phyloP scores from a whole-genome alignment of 202 grass and related monocot genomes.

The Carex sylvatica region DNA sequence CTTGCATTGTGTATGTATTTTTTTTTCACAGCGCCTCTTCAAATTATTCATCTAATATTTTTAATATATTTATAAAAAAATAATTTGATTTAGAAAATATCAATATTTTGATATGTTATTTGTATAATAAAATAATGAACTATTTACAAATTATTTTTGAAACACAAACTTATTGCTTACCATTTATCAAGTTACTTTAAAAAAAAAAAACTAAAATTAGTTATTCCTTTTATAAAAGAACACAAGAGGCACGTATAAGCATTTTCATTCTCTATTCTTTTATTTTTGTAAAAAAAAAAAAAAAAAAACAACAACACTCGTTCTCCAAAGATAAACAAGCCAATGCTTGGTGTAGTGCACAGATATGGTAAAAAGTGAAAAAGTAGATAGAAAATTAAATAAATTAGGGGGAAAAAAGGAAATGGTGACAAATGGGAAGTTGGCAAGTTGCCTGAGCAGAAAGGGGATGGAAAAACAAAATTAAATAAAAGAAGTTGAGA shows the following conservation, averaged over 20 bases:
- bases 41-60: neutral
- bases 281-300: too few species aligned
- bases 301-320: neutral
- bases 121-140: too few species aligned
- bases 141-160: neutral
- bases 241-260: too few species aligned
- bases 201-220: too few species aligned
- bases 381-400: neutral
- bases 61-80: too few species aligned
- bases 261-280: too few species aligned
- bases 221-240: too few species aligned
- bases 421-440: conserved; percentile 1
- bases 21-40: neutral
- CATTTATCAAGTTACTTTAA: too few species aligned
- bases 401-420: neutral
- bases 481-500: neutral
- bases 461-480: neutral
- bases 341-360: neutral
- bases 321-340: neutral
- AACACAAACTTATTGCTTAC: neutral
- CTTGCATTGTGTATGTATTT: too few species aligned
- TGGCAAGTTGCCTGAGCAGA: conserved; percentile 1
- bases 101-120: too few species aligned
- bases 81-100: too few species aligned
- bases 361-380: neutral